Conservation (phyloP, 768 basidiomycete genomes). For the Rhizopogon vesiculosus region DNA sequence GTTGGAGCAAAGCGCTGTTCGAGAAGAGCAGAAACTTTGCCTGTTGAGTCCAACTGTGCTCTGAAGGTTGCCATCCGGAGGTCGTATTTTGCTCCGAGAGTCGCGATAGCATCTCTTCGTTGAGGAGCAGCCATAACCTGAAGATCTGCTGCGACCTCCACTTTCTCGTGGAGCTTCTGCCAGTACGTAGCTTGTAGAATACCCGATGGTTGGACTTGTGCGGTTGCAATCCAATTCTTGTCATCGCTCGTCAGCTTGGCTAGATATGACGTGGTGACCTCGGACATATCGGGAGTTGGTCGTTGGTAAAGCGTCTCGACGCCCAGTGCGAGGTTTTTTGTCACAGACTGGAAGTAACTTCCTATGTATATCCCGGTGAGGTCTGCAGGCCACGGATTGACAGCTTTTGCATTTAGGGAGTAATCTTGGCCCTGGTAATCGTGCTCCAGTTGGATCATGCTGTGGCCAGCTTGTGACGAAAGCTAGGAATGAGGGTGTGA, state of each 20-base stretch:
- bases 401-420: slow-evolving; percentile 76
- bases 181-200: slow-evolving; percentile 91
- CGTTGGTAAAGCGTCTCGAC: slow-evolving; percentile 82
- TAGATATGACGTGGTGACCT: slow-evolving; percentile 71
- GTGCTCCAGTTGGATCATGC: slow-evolving; percentile 92
- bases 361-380: slow-evolving; percentile 88
- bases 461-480: slow-evolving; percentile 72
- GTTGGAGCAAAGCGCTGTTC: slow-evolving; percentile 96
- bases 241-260: slow-evolving; percentile 71
- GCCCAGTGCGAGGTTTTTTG: slow-evolving; percentile 86
- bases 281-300: slow-evolving; percentile 64
- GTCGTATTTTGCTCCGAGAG: slow-evolving; percentile 95
- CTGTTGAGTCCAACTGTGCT: slow-evolving; percentile 90
- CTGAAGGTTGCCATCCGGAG: slow-evolving; percentile 91
- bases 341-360: slow-evolving; percentile 89
- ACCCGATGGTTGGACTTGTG: slow-evolving; percentile 79
- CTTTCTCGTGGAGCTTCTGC: slow-evolving; percentile 93
- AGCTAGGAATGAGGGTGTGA: slow-evolving; percentile 45
- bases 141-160: slow-evolving; percentile 95
- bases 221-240: slow-evolving; percentile 90
- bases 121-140: slow-evolving; percentile 74
- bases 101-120: slow-evolving; percentile 88
- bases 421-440: slow-evolving; percentile 90
- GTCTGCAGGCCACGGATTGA: slow-evolving; percentile 89
- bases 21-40: slow-evolving; percentile 91